Base-by-base conservation (phyloP, 768 basidiomycete genomes). In the Hydnomerulius pinastri region DNA sequence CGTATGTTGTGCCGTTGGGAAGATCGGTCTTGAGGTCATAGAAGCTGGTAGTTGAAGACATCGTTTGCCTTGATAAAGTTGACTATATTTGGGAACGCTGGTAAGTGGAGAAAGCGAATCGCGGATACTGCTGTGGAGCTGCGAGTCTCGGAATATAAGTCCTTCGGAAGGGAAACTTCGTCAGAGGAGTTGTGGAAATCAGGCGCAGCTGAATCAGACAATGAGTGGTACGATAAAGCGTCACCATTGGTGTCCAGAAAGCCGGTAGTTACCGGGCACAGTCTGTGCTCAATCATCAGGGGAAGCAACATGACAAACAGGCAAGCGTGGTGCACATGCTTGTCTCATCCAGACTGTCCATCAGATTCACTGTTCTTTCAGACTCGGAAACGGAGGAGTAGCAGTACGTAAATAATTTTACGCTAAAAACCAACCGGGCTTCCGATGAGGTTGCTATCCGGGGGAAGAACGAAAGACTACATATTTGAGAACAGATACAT, bases 1-100 rank as follows among this genome's bases (percentile, higher is more conserved):
- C 77, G 50, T 76, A 87, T 8, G 68, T 63, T 54, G 82, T 72
- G 24, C 74, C 78, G 30, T 72, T 72, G 1, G 87, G 85, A 24
- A 79, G 70, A 32, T 82, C 80, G 17, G 86, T 82, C 61, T 86
- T 86, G 60, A 91, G 76, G 41, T 78, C 77, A 67, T 90, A 81
- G 70, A 91, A 91, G 11, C 72, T 62, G 20, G 74, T 59, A 8
- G 59, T 49, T 1, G 65, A 44, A 2, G 59, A 52, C 65, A 69
- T 69, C 2, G 55, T 51, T 40, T 39, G 60, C 28, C 39, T 58
- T 46, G 56, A 42, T 17, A 13, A 4, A 9, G 50, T 53, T 7
- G 56, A 53, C 33, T 56, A 36, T 32, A 20, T 38, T 24, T 20
- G 63, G 13, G 40, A 38, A 20, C 4, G 55, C 37, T 55, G 57